Percentiles rank a stretch among this genome's conserved stretches.
phyloP scores from a whole-genome alignment of 2,329 filamentous ascomycete genomes.

The Penicillium sp. region DNA sequence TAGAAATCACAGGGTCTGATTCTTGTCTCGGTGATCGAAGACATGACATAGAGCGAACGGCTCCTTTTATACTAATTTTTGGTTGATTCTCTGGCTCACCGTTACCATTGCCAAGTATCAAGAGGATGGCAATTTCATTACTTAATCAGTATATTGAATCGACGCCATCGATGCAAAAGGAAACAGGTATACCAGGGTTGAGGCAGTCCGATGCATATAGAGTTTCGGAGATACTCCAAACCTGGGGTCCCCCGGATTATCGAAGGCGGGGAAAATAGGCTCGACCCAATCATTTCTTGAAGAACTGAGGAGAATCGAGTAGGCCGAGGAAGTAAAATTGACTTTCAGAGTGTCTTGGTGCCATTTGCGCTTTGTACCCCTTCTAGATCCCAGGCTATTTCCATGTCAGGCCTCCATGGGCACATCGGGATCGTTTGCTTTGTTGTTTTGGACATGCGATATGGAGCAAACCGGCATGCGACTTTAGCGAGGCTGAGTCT shows the following conservation, averaged over 20 bases:
- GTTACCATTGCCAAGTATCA: neutral
- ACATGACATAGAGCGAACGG: too few relatives aligned
- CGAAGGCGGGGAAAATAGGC: neutral
- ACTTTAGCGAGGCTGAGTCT: neutral
- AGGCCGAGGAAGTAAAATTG: constrained; percentile 1
- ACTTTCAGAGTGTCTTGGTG: neutral
- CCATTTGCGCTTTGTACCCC: neutral
- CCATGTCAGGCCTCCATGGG: neutral
- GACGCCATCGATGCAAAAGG: neutral
- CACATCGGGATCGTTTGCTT: neutral
- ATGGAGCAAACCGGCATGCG: neutral
- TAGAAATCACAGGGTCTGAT: neutral
- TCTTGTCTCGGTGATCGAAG: neutral
- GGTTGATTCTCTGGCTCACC: neutral
- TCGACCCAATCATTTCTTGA: neutral
- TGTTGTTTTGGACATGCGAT: neutral
- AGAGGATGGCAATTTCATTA: too few relatives aligned
- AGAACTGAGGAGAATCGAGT: neutral
- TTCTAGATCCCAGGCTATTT: neutral
- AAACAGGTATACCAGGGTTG: constrained; percentile 1
- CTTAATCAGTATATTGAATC: neutral
- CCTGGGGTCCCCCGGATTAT: constrained; percentile 1
- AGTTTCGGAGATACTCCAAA: constrained; percentile 7
- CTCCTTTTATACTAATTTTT: neutral
- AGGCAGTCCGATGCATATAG: constrained; percentile 4